phyloP scores from a whole-genome alignment of 1,284 basidiomycete genomes.

The Leccinum ambiguum region DNA sequence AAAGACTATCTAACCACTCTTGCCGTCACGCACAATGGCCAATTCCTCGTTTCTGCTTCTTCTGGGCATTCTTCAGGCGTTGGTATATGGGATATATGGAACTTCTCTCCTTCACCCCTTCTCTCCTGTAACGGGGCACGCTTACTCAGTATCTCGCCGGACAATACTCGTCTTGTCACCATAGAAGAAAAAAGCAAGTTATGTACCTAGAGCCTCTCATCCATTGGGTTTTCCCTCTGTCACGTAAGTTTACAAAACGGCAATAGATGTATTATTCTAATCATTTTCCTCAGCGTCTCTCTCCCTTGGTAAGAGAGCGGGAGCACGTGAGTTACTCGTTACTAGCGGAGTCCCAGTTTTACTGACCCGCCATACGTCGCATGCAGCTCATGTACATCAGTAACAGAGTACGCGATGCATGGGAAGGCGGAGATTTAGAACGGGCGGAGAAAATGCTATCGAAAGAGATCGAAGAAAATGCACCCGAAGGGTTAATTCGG shows the following conservation, averaged over 20 bases:
- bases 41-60: constrained; percentile 1
- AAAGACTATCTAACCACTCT: constrained; percentile 12
- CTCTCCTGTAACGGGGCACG: background rate
- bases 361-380: background rate
- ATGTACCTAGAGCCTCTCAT: background rate
- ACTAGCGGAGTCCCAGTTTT: background rate
- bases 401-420: background rate
- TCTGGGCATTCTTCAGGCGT: constrained; percentile 5
- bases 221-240: background rate
- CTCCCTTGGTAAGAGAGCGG: background rate
- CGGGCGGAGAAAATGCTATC: too few species aligned
- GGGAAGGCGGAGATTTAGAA: background rate
- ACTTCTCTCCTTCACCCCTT: background rate
- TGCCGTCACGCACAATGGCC: background rate
- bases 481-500: too few species aligned
- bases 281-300: constrained; percentile 3
- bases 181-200: constrained; percentile 2
- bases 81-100: constrained; percentile 15
- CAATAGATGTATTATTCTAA: background rate
- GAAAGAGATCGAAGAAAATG: too few species aligned
- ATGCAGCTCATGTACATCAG: constrained; percentile 12
- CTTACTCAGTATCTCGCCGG: constrained; percentile 3
- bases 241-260: constrained; percentile 2
- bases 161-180: constrained; percentile 6
- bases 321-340: constrained; percentile 8